Conservation (phyloP, 2,329 filamentous ascomycete species). For the Diaporthe eres region DNA sequence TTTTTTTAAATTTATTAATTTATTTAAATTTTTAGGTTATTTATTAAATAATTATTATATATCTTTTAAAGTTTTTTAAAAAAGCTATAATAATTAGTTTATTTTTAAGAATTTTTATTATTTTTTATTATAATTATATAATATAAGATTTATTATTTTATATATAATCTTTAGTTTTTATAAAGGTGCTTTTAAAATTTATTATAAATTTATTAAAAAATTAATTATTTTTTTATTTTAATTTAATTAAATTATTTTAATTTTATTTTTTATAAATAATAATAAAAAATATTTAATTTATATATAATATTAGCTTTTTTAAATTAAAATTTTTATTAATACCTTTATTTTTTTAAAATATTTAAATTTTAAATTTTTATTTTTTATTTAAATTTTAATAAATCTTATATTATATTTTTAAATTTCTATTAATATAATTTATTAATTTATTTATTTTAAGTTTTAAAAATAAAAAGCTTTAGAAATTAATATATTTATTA, state of each 20-base stretch:
- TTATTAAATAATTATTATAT: too few species aligned
- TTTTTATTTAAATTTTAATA: not conserved
- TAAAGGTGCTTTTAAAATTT: not conserved
- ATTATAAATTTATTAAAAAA: not conserved
- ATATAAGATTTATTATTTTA: not conserved
- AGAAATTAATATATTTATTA: not conserved
- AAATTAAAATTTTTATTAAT: not conserved
- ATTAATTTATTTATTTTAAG: not conserved
- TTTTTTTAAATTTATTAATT: too few species aligned
- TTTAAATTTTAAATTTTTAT: not conserved
- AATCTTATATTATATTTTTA: not conserved
- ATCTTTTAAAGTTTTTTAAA: too few species aligned
- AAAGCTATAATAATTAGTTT: not conserved
- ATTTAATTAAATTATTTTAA: not conserved
- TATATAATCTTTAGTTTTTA: not conserved
- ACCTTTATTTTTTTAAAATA: not conserved
- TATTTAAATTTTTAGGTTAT: too few species aligned
- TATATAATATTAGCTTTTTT: not conserved
- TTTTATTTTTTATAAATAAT: not conserved
- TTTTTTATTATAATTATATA: not conserved
- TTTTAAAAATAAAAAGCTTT: not conserved
- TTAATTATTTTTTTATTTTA: not conserved
- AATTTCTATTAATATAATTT: not conserved
- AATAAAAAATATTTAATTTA: not conserved
- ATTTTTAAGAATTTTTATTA: not conserved